Conservation (phyloP, 1,284 basidiomycete species). For the Apiotrichum domesticum region DNA sequence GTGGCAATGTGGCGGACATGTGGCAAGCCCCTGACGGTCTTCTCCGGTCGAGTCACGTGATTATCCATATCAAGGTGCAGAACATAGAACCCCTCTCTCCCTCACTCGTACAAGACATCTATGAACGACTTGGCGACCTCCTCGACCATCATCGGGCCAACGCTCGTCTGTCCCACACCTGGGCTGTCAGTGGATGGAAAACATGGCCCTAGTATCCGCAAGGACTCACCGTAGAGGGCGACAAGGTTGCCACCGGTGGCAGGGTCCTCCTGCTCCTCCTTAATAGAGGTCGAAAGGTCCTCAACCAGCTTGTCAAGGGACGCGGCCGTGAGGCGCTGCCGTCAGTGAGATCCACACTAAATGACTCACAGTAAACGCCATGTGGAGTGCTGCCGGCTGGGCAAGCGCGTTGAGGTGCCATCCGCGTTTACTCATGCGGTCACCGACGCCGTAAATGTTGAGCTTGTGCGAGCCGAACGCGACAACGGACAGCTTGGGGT, state of each 20-base stretch:
- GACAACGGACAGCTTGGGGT: constrained; percentile 83
- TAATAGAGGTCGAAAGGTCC: constrained; percentile 61
- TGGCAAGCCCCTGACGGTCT: no score
- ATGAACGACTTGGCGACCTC: constrained; percentile 74
- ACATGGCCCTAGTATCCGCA: background rate
- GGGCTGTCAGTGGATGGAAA: background rate
- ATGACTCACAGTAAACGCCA: constrained; percentile 78
- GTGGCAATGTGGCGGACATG: no score
- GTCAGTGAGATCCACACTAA: background rate
- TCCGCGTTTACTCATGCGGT: constrained; percentile 73
- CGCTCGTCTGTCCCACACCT: constrained; percentile 82
- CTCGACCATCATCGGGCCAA: constrained; percentile 83
- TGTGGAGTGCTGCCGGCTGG: constrained; percentile 77
- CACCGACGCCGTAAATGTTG: constrained; percentile 76
- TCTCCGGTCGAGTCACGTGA: no score
- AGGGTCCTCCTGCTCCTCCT: constrained; percentile 65
- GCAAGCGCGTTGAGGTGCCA: constrained; percentile 87
- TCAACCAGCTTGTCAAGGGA: constrained; percentile 50
- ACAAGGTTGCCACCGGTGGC: constrained; percentile 67
- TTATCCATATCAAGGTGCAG: no score
- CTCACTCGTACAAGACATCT: constrained; percentile 66
- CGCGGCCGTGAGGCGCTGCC: constrained; percentile 51
- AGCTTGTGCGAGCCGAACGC: constrained; percentile 66
- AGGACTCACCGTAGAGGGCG: constrained; percentile 69
- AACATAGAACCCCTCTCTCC: background rate